phyloP scores from a whole-genome alignment of 2,329 filamentous ascomycete species.

The Fusarium sambucinum region DNA sequence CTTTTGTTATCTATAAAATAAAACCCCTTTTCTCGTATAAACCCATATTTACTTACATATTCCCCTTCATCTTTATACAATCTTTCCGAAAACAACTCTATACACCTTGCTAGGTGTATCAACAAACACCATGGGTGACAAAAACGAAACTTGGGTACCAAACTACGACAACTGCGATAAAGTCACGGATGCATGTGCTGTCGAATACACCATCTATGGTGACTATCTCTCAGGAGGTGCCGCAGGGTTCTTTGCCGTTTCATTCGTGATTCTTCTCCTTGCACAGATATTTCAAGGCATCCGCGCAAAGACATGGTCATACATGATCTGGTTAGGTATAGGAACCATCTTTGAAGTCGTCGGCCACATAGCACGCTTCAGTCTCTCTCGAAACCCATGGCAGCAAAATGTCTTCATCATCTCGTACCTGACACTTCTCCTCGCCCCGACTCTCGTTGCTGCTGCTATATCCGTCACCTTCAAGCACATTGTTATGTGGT shows the following conservation, averaged over 20 bases:
- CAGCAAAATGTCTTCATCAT: slow-evolving; percentile 54
- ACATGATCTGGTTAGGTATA: slow-evolving; percentile 52
- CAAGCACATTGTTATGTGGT: slow-evolving; percentile 59
- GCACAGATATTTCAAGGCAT: slow-evolving; percentile 51
- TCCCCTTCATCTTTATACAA: not conserved
- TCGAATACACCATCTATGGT: slow-evolving; percentile 45
- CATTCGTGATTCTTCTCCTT: slow-evolving; percentile 52
- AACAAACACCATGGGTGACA: slow-evolving; percentile 11
- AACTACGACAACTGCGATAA: slow-evolving; percentile 37
- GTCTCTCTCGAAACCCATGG: slow-evolving; percentile 57
- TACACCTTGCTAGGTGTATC: not conserved
- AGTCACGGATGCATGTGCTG: slow-evolving; percentile 43
- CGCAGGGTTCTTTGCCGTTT: slow-evolving; percentile 51
- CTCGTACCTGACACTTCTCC: slow-evolving; percentile 57
- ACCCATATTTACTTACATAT: no score
- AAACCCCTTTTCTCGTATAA: not conserved
- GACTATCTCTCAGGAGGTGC: slow-evolving; percentile 38
- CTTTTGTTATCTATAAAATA: slow-evolving; percentile 10
- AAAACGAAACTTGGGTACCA: slow-evolving; percentile 14
- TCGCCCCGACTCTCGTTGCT: slow-evolving; percentile 59
- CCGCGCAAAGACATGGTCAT: slow-evolving; percentile 55
- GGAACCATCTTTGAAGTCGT: slow-evolving; percentile 56
- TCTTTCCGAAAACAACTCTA: not conserved
- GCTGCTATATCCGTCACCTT: slow-evolving; percentile 61
- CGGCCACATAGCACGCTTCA: slow-evolving; percentile 57